A percentile compares a stretch with the other conserved stretches of the same genome.
These are phyloP conservation scores for Mimosa bimucronata DNA, from an alignment of 306 rosid species.

Conservation along the genomic window DNA sequence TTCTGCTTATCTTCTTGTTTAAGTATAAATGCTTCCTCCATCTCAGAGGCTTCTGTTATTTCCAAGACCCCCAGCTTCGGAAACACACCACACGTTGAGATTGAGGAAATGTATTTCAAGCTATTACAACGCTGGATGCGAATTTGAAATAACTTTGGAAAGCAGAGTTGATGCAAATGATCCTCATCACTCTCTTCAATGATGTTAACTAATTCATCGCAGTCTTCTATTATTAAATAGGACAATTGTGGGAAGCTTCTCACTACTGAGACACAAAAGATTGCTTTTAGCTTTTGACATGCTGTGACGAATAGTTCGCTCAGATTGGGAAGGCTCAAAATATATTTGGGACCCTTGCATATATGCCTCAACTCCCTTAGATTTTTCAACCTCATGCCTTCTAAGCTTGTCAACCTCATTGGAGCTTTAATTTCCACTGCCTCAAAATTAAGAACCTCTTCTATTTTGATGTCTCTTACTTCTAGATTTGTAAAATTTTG, in stretches of 20 bases:
- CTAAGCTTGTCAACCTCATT: neutral
- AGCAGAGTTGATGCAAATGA: neutral
- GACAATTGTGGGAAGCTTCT: neutral
- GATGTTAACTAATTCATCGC: constrained; percentile 1
- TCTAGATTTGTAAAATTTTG: neutral
- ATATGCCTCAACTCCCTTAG: neutral
- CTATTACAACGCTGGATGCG: neutral
- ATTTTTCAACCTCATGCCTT: accelerated
- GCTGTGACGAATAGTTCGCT: neutral
- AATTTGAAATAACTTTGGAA: neutral
- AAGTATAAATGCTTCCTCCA: neutral
- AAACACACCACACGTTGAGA: neutral
- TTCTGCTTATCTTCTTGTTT: neutral
- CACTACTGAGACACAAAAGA: neutral
- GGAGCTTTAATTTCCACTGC: neutral
- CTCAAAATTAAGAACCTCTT: neutral
- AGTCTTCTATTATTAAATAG: neutral
- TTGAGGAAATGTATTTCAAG: neutral
- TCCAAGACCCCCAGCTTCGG: neutral
- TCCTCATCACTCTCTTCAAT: neutral
- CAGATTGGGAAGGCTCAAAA: neutral
- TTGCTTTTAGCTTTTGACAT: neutral
- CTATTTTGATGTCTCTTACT: neutral
- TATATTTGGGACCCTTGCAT: neutral
- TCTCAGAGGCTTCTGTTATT: neutral